These are phyloP conservation scores for Suillus ampliporus DNA, from an alignment of 768 basidiomycete species.

Conservation along the genomic window DNA sequence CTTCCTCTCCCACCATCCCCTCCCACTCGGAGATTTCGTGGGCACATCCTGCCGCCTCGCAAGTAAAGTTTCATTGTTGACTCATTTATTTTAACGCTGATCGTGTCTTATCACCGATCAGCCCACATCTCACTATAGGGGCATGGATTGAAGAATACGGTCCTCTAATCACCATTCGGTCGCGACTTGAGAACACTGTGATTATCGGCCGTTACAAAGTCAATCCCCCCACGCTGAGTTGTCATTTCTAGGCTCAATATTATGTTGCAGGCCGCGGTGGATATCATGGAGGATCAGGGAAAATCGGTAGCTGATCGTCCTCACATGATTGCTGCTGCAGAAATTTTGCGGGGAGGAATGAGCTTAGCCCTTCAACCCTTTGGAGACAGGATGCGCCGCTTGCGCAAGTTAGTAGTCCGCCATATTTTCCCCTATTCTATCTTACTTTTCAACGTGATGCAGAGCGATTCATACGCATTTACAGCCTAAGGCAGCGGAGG, in stretches of 20 bases:
- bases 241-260: not conserved
- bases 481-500: too few species aligned
- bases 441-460: too few species aligned
- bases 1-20: too few species aligned
- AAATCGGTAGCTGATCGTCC: constrained; percentile 56
- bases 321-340: constrained; percentile 55
- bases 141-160: constrained; percentile 31
- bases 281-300: constrained; percentile 67
- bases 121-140: too few species aligned
- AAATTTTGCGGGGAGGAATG: constrained; percentile 64
- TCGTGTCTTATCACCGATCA: too few species aligned
- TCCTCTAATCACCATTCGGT: constrained; percentile 27
- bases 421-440: too few species aligned
- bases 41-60: too few species aligned
- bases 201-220: constrained; percentile 33
- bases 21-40: constrained; percentile 16
- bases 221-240: not conserved
- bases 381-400: constrained; percentile 60
- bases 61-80: too few species aligned
- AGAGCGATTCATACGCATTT: too few species aligned
- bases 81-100: too few species aligned
- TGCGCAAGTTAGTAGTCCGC: constrained; percentile 47
- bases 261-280: constrained; percentile 45
- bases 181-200: constrained; percentile 28
- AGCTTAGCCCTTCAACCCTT: constrained; percentile 54